Evolutionary conservation across 345 rosid genomes (phyloP).

Genomic region (Odontarrhena argentea): DNA sequence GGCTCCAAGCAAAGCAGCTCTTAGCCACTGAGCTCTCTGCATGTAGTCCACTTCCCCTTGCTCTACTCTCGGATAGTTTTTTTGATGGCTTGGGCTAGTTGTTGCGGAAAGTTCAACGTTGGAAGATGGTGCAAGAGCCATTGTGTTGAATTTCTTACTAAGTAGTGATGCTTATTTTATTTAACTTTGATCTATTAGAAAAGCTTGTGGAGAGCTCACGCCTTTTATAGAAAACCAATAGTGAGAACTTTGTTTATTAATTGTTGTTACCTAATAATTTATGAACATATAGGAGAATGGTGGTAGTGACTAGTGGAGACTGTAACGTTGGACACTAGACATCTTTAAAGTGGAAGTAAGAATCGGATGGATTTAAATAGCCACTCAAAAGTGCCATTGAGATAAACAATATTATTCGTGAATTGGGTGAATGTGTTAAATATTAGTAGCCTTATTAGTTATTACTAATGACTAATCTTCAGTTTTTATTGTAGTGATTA

Average conservation of each 20-base stretch:
- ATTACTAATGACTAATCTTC: no score
- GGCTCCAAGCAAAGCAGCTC: constrained; percentile 82
- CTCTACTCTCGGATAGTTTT: constrained; percentile 26
- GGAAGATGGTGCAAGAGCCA: constrained; percentile 16
- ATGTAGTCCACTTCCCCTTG: constrained; percentile 51
- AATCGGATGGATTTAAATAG: constrained; percentile 23
- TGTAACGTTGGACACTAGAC: constrained; percentile 44
- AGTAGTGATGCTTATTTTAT: constrained; percentile 29
- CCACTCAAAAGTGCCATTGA: constrained; percentile 26
- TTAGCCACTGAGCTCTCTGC: constrained; percentile 76
- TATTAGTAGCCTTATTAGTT: no score
- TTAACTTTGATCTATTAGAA: constrained; percentile 28
- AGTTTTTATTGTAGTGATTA: no score
- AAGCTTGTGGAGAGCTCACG: constrained; percentile 54
- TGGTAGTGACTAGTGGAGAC: constrained; percentile 37
- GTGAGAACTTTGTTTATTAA: constrained; percentile 17
- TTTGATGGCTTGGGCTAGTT: constrained; percentile 30
- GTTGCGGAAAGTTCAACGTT: constrained; percentile 36
- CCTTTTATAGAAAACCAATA: constrained; percentile 37
- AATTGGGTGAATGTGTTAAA: background rate
- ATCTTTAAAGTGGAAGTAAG: constrained; percentile 35
- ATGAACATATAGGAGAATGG: constrained; percentile 6
- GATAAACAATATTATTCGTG: constrained; percentile 20
- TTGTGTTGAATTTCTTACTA: constrained; percentile 28
- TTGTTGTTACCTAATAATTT: constrained; percentile 28